Conservation (phyloP, 2,329 filamentous ascomycete genomes). For the Clarireedia sp. region DNA sequence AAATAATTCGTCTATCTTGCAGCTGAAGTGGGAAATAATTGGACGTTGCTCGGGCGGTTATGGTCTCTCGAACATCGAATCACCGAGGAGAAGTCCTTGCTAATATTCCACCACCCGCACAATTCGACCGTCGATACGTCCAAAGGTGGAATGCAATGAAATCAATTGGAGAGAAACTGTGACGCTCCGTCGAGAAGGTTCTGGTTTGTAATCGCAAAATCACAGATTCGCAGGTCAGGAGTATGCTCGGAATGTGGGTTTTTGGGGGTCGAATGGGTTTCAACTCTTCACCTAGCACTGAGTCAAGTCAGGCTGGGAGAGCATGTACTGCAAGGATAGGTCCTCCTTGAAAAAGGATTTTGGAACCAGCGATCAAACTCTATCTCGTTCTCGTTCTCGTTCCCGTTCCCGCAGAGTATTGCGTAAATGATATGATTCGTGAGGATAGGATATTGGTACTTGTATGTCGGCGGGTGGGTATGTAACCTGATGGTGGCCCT, state of each 20-base stretch:
- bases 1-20: constrained; percentile 1
- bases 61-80: constrained; percentile 7
- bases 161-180: not conserved
- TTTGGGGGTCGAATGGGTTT: not conserved
- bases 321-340: not conserved
- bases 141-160: not conserved
- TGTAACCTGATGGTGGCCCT: not conserved
- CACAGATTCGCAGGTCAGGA: not conserved
- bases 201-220: not conserved
- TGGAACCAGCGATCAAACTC: not conserved
- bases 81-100: not conserved
- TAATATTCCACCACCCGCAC: not conserved
- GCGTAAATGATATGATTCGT: no score
- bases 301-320: not conserved
- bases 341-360: not conserved
- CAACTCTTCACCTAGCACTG: not conserved
- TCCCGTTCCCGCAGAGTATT: no score
- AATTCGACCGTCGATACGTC: not conserved
- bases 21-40: constrained; percentile 7
- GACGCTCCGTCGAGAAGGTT: not conserved
- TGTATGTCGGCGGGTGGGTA: not conserved
- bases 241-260: not conserved
- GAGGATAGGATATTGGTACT: no score
- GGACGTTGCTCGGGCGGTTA: constrained; percentile 8
- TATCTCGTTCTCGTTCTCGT: not conserved